Percentiles rank a stretch among this genome's conserved stretches.
phyloP scores from a whole-genome alignment of 2,329 filamentous ascomycete species.

The Ceratocystis cubensis region DNA sequence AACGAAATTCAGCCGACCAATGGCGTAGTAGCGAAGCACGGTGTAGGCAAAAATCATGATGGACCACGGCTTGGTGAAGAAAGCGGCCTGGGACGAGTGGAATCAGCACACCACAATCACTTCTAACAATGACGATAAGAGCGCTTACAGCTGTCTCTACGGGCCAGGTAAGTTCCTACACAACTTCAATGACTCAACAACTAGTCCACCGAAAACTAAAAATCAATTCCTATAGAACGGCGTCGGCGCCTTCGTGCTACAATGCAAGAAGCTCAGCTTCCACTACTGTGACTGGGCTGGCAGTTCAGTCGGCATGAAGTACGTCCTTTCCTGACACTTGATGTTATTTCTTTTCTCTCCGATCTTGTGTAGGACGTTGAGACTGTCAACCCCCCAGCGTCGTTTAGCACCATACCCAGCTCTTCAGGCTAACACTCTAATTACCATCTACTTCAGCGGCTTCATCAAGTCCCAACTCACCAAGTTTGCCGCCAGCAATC shows the following conservation, averaged over 20 bases:
- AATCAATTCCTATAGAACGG: conserved; percentile 57
- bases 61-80: not conserved
- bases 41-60: not conserved
- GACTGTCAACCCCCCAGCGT: not conserved
- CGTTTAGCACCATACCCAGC: not conserved
- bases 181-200: conserved; percentile 13
- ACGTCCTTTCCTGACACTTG: conserved; percentile 26
- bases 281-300: conserved; percentile 96
- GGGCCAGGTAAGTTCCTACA: conserved; percentile 36
- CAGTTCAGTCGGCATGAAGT: conserved; percentile 93
- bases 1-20: not conserved
- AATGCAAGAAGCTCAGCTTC: conserved; percentile 91
- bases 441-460: conserved; percentile 37
- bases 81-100: not conserved
- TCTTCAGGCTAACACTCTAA: conserved; percentile 24
- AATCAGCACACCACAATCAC: not conserved
- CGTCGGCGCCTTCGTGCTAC: conserved; percentile 89
- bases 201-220: not conserved
- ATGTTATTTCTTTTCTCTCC: not conserved
- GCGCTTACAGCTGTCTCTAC: conserved; percentile 40
- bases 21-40: not conserved
- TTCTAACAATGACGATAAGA: conserved; percentile 41
- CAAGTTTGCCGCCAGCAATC: conserved; percentile 67
- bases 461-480: conserved; percentile 71
- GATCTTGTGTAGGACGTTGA: not conserved